These are phyloP conservation scores for Epithemia pelagica DNA, from an alignment of 108 stramenopile species.

Conservation along the genomic window DNA sequence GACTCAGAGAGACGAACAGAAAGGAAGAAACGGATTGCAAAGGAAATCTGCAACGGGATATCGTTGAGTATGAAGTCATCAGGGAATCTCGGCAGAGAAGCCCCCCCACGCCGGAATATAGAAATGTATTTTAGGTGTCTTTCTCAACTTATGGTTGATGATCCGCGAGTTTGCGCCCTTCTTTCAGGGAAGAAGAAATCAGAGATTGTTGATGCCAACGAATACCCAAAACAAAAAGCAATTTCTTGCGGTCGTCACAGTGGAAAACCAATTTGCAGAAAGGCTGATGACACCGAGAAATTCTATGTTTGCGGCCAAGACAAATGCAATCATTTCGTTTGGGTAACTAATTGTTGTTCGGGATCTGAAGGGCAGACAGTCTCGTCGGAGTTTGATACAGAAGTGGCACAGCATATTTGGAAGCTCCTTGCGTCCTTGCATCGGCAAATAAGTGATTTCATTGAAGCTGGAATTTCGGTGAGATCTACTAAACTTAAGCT, in stretches of 20 bases:
- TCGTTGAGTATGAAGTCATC: conserved; percentile 1
- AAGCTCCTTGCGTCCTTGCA: not conserved
- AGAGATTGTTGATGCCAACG: not conserved
- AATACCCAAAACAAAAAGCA: not conserved
- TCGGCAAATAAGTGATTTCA: not conserved
- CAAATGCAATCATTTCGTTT: conserved; percentile 18
- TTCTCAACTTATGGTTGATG: not conserved
- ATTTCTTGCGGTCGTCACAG: not conserved
- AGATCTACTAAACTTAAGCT: not conserved
- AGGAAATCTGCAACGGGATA: conserved; percentile 15
- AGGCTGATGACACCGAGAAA: not conserved
- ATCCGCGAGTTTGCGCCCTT: not conserved
- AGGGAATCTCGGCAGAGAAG: too few relatives aligned
- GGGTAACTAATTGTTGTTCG: not conserved
- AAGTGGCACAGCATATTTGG: not conserved
- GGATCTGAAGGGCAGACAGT: not conserved
- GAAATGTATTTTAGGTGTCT: not conserved
- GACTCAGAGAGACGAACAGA: not conserved
- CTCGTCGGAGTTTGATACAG: not conserved
- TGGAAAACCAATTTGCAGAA: not conserved
- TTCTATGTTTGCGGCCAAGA: conserved; percentile 84
- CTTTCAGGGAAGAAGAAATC: not conserved
- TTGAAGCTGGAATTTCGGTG: not conserved
- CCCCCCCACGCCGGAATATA: not conserved
- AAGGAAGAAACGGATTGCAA: conserved; percentile 15